Conservation (phyloP, 768 basidiomycete species). For the Holtermanniella nyarrowii region DNA sequence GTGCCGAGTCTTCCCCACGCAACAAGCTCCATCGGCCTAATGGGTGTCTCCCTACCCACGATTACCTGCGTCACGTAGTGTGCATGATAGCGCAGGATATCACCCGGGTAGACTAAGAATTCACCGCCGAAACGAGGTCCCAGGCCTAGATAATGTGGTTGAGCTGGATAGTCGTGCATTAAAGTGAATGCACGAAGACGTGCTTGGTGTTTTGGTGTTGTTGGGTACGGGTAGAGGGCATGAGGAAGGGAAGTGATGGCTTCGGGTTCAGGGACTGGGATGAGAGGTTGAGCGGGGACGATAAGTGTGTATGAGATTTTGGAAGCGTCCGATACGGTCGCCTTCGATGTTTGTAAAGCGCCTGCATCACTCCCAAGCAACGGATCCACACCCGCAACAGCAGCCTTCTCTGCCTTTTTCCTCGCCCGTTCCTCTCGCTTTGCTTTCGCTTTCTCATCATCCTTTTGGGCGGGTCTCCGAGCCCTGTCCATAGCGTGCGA, state of each 20-base stretch:
- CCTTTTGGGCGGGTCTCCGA: conserved; percentile 33
- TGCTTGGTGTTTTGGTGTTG: conserved; percentile 12
- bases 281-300: conserved; percentile 21
- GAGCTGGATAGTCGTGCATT: conserved; percentile 46
- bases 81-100: conserved; percentile 90
- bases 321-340: not conserved
- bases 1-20: conserved; percentile 92
- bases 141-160: conserved; percentile 22
- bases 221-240: conserved; percentile 20
- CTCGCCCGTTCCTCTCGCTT: conserved; percentile 55
- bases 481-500: conserved; percentile 46
- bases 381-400: not conserved
- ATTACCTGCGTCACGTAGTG: conserved; percentile 84
- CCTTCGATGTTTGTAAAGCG: not conserved
- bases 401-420: conserved; percentile 25
- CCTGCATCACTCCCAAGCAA: too few relatives aligned
- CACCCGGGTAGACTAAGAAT: conserved; percentile 91
- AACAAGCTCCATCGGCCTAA: conserved; percentile 86
- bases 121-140: conserved; percentile 74
- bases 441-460: conserved; percentile 47
- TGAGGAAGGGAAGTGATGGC: conserved; percentile 19
- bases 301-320: conserved; percentile 16
- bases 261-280: conserved; percentile 6
- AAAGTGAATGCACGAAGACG: conserved; percentile 17
- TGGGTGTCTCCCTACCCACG: conserved; percentile 48